These are phyloP conservation scores for Geotrichum australiense DNA, from an alignment of 1,139 yeast species.

Conservation along the genomic window DNA sequence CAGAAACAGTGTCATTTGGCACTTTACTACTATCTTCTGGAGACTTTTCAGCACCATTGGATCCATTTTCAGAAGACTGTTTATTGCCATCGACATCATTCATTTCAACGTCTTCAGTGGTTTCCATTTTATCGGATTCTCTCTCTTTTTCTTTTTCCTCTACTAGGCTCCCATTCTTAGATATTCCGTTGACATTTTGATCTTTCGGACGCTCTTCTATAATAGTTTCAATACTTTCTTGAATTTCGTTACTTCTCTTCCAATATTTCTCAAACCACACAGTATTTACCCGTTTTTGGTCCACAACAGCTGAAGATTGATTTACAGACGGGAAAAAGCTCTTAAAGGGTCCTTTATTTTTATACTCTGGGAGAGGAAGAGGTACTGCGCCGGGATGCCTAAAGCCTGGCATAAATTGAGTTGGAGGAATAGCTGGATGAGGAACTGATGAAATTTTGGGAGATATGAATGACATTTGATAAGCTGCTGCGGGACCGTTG, in stretches of 20 bases:
- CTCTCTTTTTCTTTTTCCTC: slow-evolving; percentile 9
- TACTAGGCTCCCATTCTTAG: not conserved
- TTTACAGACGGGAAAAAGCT: slow-evolving; percentile 79
- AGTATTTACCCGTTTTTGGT: slow-evolving; percentile 54
- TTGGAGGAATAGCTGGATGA: slow-evolving; percentile 56
- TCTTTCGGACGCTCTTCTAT: slow-evolving; percentile 18
- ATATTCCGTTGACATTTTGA: slow-evolving; percentile 19
- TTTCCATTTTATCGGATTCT: slow-evolving; percentile 14
- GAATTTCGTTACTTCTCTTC: slow-evolving; percentile 32
- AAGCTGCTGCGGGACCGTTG: slow-evolving; percentile 31
- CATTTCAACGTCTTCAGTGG: slow-evolving; percentile 18
- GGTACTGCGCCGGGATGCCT: slow-evolving; percentile 86
- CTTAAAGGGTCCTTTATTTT: slow-evolving; percentile 54
- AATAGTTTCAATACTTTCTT: slow-evolving; percentile 19
- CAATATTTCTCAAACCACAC: slow-evolving; percentile 69
- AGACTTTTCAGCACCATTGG: too few relatives aligned
- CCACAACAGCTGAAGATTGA: slow-evolving; percentile 60
- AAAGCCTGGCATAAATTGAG: slow-evolving; percentile 62
- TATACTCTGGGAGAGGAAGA: slow-evolving; percentile 76
- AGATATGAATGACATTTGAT: slow-evolving; percentile 48
- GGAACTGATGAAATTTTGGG: slow-evolving; percentile 47
- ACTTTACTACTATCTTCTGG: slow-evolving; percentile 15
- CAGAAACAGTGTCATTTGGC: slow-evolving; percentile 1
- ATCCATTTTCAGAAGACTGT: slow-evolving; percentile 9
- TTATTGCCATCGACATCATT: too few relatives aligned